Conservation (phyloP, 768 basidiomycete species). For the Strobilomyces dryophilus region DNA sequence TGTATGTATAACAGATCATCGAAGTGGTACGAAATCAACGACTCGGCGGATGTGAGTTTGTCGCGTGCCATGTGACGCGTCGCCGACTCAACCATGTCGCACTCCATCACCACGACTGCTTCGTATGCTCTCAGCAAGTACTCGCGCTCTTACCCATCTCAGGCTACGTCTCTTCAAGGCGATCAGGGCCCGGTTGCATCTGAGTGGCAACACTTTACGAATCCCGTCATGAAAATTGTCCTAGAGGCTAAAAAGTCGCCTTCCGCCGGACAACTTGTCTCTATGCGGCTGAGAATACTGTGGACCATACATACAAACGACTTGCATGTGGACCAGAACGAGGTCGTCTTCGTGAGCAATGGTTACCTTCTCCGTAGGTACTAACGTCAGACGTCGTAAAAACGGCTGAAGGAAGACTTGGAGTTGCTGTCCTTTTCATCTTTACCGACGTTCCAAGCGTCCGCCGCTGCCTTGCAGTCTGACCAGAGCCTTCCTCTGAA, state of each 20-base stretch:
- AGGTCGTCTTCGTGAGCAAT: conserved; percentile 63
- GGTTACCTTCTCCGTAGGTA: not conserved
- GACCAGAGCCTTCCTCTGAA: conserved; percentile 68
- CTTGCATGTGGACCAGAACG: conserved; percentile 41
- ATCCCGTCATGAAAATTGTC: conserved; percentile 59
- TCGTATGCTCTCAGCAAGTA: conserved; percentile 60
- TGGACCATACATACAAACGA: conserved; percentile 52
- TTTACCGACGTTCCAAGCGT: conserved; percentile 29
- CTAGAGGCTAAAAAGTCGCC: conserved; percentile 56
- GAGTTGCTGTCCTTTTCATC: conserved; percentile 68
- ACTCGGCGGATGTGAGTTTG: no score
- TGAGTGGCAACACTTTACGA: conserved; percentile 79
- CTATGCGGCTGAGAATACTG: conserved; percentile 58
- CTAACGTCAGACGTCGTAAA: not conserved
- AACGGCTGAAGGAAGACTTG: conserved; percentile 60
- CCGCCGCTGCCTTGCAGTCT: conserved; percentile 25
- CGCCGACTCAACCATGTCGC: conserved; percentile 20
- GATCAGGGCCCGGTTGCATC: conserved; percentile 26
- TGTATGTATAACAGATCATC: conserved; percentile 5
- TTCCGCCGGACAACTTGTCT: conserved; percentile 49
- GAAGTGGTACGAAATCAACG: not conserved
- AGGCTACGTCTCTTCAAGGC: conserved; percentile 8
- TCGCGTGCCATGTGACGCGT: not conserved
- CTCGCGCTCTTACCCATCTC: conserved; percentile 59
- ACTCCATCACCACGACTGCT: conserved; percentile 50